Conservation (phyloP, 805 yeast genomes). For the Novakomyces olei region DNA sequence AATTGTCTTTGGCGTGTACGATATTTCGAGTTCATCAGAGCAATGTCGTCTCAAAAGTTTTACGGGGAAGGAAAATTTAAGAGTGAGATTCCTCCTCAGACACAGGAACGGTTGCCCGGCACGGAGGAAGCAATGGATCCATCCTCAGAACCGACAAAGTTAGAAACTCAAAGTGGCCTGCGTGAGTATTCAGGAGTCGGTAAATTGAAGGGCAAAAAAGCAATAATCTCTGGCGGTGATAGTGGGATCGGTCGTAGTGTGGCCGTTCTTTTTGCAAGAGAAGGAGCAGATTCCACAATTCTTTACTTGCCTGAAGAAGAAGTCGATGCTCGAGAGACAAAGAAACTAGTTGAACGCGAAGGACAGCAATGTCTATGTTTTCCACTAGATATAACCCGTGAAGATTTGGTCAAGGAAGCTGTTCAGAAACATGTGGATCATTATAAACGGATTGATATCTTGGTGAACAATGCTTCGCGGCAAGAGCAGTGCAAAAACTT, state of each 20-base stretch:
- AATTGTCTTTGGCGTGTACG: no score
- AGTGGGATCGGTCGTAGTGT: conserved; percentile 2
- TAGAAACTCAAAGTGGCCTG: neutral
- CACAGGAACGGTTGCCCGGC: neutral
- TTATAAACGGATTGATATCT: conserved; percentile 60
- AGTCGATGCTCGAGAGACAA: conserved; percentile 1
- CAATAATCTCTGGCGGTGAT: conserved; percentile 2
- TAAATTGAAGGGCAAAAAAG: neutral
- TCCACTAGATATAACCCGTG: conserved; percentile 10
- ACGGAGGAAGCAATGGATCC: neutral
- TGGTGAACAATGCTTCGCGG: conserved; percentile 76
- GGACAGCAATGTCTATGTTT: neutral
- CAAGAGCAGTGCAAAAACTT: conserved; percentile 19
- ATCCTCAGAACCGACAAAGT: neutral
- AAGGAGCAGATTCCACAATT: conserved; percentile 1
- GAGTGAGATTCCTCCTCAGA: neutral
- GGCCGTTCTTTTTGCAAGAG: conserved; percentile 3
- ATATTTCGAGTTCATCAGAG: no score
- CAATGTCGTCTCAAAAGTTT: no score
- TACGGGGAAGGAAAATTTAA: no score
- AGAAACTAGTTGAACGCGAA: conserved; percentile 1
- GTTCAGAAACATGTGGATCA: conserved; percentile 31
- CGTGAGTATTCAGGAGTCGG: conserved; percentile 1
- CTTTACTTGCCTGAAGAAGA: conserved; percentile 4
- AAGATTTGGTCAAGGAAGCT: conserved; percentile 14